These are phyloP conservation scores for Podospora sp. DNA, from an alignment of 495 filamentous ascomycete genomes.

Conservation along the genomic window DNA sequence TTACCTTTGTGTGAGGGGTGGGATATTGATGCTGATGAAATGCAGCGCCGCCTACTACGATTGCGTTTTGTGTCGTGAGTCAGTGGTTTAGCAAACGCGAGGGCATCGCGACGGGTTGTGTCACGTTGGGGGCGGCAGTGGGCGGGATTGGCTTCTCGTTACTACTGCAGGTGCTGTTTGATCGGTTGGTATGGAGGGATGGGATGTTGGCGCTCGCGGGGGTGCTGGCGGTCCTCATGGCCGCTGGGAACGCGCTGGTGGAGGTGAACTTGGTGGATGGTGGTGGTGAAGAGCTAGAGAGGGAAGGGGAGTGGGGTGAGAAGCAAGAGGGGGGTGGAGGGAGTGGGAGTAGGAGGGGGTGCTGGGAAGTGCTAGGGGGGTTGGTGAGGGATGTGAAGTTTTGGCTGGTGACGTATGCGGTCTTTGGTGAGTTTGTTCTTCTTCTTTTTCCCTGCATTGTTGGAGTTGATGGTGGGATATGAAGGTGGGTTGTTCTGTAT, in stretches of 20 bases:
- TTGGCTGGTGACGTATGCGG: constrained; percentile 29
- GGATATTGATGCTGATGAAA: background rate
- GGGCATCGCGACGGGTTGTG: constrained; percentile 31
- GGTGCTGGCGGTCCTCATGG: constrained; percentile 24
- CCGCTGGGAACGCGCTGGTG: constrained; percentile 26
- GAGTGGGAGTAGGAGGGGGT: no score
- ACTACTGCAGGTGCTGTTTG: constrained; percentile 33
- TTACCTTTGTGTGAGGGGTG: background rate
- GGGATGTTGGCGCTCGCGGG: constrained; percentile 25
- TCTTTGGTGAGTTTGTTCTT: constrained; percentile 34
- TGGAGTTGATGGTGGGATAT: background rate
- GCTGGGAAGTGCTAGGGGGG: constrained; percentile 2
- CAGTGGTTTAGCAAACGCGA: constrained; percentile 34
- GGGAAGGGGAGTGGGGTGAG: no score
- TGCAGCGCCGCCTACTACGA: constrained; percentile 30
- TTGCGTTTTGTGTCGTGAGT: constrained; percentile 31
- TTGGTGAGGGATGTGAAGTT: constrained; percentile 28
- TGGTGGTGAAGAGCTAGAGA: no score
- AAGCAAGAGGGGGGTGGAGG: no score
- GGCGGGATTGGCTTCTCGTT: constrained; percentile 39
- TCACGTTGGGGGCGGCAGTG: constrained; percentile 33
- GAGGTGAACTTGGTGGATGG: constrained; percentile 24
- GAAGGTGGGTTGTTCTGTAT: background rate
- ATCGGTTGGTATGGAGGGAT: constrained; percentile 23
- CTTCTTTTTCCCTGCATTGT: background rate